A percentile compares a stretch with the other conserved stretches of the same genome.
phyloP scores from a whole-genome alignment of 257 asterid genomes.

The Solanum chiquidenum region DNA sequence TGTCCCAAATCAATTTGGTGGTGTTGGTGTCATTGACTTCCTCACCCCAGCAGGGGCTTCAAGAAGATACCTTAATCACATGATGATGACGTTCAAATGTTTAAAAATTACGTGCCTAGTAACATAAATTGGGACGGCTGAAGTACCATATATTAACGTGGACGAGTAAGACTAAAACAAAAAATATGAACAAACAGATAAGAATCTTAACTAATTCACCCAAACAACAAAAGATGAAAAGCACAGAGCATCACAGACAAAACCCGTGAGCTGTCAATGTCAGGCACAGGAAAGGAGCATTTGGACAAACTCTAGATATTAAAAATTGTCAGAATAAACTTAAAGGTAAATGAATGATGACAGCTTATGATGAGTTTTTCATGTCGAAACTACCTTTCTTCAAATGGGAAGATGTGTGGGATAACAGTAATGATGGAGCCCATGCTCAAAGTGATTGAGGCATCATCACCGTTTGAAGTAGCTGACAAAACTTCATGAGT shows the following conservation, averaged over 20 bases:
- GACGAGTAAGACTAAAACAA: neutral
- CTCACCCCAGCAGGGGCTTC: neutral
- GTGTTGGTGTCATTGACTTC: neutral
- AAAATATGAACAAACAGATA: neutral
- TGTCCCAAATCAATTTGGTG: neutral
- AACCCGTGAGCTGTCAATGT: neutral
- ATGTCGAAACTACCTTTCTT: conserved; percentile 57
- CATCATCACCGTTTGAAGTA: conserved; percentile 11
- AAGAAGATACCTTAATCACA: neutral
- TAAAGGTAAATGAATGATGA: neutral
- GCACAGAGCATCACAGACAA: neutral
- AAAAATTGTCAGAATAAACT: neutral
- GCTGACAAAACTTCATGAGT: conserved; percentile 60
- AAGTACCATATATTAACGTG: neutral
- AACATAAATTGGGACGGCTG: neutral
- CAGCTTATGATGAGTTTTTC: conserved; percentile 1
- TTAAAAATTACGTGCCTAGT: neutral
- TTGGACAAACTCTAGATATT: neutral
- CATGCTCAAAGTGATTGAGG: conserved; percentile 33
- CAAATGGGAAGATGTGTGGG: conserved; percentile 93
- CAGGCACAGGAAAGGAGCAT: neutral
- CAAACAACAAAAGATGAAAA: neutral
- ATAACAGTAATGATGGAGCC: conserved; percentile 71
- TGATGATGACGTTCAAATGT: neutral
- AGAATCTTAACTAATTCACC: neutral